A percentile compares a stretch with the other conserved stretches of the same genome.
phyloP scores from a whole-genome alignment of 75 land plant species.

The Pinus albicaulis region DNA sequence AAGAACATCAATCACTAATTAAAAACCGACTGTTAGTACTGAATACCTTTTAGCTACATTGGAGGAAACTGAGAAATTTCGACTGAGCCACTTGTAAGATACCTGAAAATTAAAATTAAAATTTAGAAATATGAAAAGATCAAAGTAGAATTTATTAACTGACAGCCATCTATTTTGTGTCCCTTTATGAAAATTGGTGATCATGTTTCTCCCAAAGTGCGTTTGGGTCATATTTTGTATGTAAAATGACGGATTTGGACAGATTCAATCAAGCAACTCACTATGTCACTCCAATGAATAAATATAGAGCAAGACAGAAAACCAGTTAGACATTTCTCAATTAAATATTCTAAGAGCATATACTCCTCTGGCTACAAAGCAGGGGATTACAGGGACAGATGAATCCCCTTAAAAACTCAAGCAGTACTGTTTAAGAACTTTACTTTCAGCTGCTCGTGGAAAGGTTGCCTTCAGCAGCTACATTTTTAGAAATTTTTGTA shows the following conservation, averaged over 20 bases:
- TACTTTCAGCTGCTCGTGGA: not conserved
- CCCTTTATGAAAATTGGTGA: not conserved
- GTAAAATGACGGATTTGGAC: not conserved
- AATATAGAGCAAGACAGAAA: not conserved
- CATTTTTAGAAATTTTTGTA: too few species aligned
- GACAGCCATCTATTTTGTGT: not conserved
- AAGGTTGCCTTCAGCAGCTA: too few species aligned
- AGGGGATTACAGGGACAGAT: not conserved
- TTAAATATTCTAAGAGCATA: not conserved
- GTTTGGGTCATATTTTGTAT: not conserved
- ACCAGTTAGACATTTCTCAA: not conserved
- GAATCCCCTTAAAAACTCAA: not conserved
- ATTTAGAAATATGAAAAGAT: slow-evolving; percentile 1
- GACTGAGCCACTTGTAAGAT: slow-evolving; percentile 94
- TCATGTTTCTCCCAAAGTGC: not conserved
- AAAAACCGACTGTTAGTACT: not conserved
- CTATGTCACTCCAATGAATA: not conserved
- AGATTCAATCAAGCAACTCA: not conserved
- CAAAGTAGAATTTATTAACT: not conserved
- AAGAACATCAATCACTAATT: not conserved
- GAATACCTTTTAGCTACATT: slow-evolving; percentile 79
- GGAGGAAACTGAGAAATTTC: slow-evolving; percentile 72
- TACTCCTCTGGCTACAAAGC: not conserved
- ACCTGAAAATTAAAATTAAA: slow-evolving; percentile 42
- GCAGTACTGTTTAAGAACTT: not conserved